Base-by-base conservation (phyloP, 176 grass and related monocot species). In the Bolboschoenus planiculmis region DNA sequence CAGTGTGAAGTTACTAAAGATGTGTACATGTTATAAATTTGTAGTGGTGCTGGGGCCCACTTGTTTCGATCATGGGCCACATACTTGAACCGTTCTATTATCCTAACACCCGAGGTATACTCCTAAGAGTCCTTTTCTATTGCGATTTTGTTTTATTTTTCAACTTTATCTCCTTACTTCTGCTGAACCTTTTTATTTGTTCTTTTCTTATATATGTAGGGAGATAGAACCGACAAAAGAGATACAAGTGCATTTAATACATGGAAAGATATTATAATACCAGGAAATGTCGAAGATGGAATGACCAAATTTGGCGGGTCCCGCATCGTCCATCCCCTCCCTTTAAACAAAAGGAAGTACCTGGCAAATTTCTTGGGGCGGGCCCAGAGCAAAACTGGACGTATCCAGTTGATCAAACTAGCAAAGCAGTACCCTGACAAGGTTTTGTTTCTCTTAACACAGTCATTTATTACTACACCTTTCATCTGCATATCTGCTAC, bases 191-290 rank as follows among this genome's bases (percentile, higher is more conserved):
- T 53, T 18, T 53, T 53, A 4, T 35, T 35, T 59, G 36, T 54
- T 43, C 1, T 42, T 40, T 54, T 10, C 56, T 68, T 39, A n/a
- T 80, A 35, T 84, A 55, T 59, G 56, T 78, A 98, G 96, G 96
- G 92, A 71, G 96, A 98, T 66, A 92, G 84, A 73, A 98, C 95
- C 3, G 96, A 98, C 65, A 98, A 98, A 79, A 89, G 89, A 65
- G 87, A 90, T 60, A 87, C 66, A 76, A 98, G 88, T 76, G 96
- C 96, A 86, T 99, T 95, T 90, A 95, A 93, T 77, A 95, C 96
- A 72, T 95, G 92, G 92, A 95, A 98, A 90, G 92, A 95, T 87
- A 93, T 95, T 85, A 90, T 95, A 71, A 95, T 99, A 68, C 91
- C 96, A 62, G 96, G 96, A 68, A 99, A 93, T 74, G 92, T 99